phyloP scores from a whole-genome alignment of 345 rosid species.

The Gossypium ekmanianum region DNA sequence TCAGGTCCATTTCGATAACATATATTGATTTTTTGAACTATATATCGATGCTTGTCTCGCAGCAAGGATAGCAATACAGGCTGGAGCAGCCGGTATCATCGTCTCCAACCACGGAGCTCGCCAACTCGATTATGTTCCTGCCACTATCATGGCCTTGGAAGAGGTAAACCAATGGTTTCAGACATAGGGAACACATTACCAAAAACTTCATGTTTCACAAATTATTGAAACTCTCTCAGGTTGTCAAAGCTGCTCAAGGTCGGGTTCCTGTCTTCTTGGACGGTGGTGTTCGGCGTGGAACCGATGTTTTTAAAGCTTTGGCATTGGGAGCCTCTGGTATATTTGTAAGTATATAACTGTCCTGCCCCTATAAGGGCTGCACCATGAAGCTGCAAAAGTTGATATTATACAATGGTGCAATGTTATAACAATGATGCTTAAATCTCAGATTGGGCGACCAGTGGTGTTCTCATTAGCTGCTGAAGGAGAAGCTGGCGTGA shows the following conservation, averaged over 20 bases:
- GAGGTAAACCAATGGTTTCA: constrained; percentile 45
- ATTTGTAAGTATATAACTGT: constrained; percentile 51
- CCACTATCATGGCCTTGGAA: constrained; percentile 82
- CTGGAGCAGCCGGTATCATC: constrained; percentile 84
- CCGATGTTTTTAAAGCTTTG: constrained; percentile 90
- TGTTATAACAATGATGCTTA: background rate
- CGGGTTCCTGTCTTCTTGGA: constrained; percentile 83
- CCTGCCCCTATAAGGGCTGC: background rate
- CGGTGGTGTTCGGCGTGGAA: constrained; percentile 96
- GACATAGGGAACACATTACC: background rate
- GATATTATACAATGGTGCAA: background rate
- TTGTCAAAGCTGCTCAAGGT: constrained; percentile 84
- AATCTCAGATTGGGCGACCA: constrained; percentile 84
- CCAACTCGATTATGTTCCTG: constrained; percentile 76
- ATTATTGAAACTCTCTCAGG: constrained; percentile 33
- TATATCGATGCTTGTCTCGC: constrained; percentile 15
- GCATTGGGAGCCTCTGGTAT: constrained; percentile 93
- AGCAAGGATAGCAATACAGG: constrained; percentile 72
- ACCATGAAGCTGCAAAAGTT: background rate
- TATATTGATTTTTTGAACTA: background rate
- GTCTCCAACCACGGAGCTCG: constrained; percentile 97
- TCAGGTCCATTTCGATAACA: background rate
- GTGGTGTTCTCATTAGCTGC: constrained; percentile 87
- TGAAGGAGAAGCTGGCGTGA: constrained; percentile 77
- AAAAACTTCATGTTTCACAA: background rate